Percentiles rank a stretch among this genome's conserved stretches.
These are phyloP conservation scores for Ganoderma meredithae DNA, from an alignment of 1,284 basidiomycete species.

Conservation along the genomic window DNA sequence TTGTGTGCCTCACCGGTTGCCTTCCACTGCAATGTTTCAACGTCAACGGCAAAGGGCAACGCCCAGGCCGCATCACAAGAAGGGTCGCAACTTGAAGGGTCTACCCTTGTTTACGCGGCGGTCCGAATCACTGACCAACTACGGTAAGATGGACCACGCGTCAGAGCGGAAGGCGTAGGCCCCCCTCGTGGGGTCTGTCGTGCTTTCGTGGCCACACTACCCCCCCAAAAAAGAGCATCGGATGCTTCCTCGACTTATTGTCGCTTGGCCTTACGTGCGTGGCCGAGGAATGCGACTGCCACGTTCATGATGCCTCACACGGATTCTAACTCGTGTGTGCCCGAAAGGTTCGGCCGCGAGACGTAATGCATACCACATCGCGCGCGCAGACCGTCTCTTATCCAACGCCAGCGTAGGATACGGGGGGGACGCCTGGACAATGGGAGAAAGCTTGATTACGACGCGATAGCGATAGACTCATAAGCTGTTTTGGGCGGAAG, in stretches of 20 bases:
- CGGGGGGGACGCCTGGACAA: not conserved
- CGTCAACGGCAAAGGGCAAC: not conserved
- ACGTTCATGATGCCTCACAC: constrained; percentile 19
- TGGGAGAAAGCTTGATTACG: not conserved
- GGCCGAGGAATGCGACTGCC: constrained; percentile 9
- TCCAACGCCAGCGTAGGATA: not conserved
- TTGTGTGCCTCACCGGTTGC: not conserved
- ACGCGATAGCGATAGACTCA: not conserved
- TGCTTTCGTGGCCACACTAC: constrained; percentile 2
- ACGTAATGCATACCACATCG: not conserved
- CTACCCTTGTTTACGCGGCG: not conserved
- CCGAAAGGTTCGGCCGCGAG: not conserved
- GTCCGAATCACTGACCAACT: not conserved
- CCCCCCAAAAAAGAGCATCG: not conserved
- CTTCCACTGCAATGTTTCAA: too few relatives aligned
- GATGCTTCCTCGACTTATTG: not conserved
- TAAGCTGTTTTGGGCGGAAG: not conserved
- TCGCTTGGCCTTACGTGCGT: constrained; percentile 14
- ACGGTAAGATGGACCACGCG: not conserved
- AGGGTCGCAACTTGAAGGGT: not conserved
- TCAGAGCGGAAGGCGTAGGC: not conserved
- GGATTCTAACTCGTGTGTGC: not conserved
- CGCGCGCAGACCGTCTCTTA: not conserved
- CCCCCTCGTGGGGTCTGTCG: constrained; percentile 10
- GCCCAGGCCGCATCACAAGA: not conserved